These are phyloP conservation scores for Ambrosia trifida DNA, from an alignment of 129 eudicot species.

Conservation along the genomic window DNA sequence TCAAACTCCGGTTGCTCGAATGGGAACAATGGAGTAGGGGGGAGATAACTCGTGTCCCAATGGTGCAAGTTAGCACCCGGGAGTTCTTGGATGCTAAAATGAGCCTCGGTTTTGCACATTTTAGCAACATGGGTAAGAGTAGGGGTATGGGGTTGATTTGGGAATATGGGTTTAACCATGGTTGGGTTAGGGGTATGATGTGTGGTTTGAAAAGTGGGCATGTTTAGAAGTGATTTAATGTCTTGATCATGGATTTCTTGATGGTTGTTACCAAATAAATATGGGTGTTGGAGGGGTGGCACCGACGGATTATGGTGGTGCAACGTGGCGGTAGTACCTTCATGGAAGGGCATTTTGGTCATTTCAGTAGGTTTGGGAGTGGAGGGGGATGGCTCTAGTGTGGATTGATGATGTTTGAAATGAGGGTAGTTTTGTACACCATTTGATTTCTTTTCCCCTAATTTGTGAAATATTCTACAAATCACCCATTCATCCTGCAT, in stretches of 20 bases:
- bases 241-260: slow-evolving; percentile 36
- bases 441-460: slow-evolving; percentile 46
- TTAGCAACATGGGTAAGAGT: slow-evolving; percentile 25
- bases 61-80: slow-evolving; percentile 33
- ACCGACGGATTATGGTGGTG: neutral
- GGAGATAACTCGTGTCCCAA: slow-evolving; percentile 30
- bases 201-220: slow-evolving; percentile 22
- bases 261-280: slow-evolving; percentile 26
- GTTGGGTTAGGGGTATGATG: slow-evolving; percentile 30
- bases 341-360: slow-evolving; percentile 32
- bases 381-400: slow-evolving; percentile 29
- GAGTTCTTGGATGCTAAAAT: slow-evolving; percentile 30
- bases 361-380: slow-evolving; percentile 29
- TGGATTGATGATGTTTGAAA: slow-evolving; percentile 34
- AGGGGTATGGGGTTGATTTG: slow-evolving; percentile 29
- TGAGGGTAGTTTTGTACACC: slow-evolving; percentile 43
- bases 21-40: slow-evolving; percentile 29
- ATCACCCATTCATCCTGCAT: slow-evolving; percentile 85
- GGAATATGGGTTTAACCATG: slow-evolving; percentile 36
- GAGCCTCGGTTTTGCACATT: slow-evolving; percentile 54
- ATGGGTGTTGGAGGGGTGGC: slow-evolving; percentile 32
- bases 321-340: slow-evolving; percentile 25
- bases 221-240: slow-evolving; percentile 41
- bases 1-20: slow-evolving; percentile 30
- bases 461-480: slow-evolving; percentile 67